phyloP scores from a whole-genome alignment of 306 rosid genomes.

The Parietaria judaica region DNA sequence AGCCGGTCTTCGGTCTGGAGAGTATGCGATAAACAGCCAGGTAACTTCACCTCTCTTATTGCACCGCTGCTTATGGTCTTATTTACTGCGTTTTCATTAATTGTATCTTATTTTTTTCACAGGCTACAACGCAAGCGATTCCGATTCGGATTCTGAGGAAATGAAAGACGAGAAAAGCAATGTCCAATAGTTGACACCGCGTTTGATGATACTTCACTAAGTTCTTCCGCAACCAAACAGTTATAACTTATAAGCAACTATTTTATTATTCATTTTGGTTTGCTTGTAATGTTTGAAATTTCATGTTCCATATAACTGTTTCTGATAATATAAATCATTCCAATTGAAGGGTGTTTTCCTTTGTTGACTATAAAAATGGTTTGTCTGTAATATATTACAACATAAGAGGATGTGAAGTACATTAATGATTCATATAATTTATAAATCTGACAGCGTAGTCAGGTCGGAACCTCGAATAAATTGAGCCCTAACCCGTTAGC shows the following conservation, averaged over 20 bases:
- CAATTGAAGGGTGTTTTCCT: no score
- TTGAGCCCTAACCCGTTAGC: not conserved
- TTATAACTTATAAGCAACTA: not conserved
- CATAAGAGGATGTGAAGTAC: no score
- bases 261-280: not conserved
- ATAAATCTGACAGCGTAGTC: not conserved
- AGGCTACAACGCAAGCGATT: constrained; percentile 78
- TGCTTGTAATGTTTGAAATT: not conserved
- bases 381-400: no score
- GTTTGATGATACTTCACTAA: not conserved
- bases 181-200: constrained; percentile 1
- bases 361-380: not conserved
- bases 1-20: constrained; percentile 40
- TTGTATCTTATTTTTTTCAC: constrained; percentile 14
- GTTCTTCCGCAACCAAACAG: not conserved
- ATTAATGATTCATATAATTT: no score
- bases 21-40: constrained; percentile 56
- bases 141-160: constrained; percentile 72
- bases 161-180: constrained; percentile 28
- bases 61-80: constrained; percentile 12
- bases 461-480: not conserved
- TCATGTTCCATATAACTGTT: not conserved
- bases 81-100: constrained; percentile 11
- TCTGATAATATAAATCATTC: not conserved
- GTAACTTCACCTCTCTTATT: constrained; percentile 21